Evolutionary conservation across 345 rosid species (phyloP), one percentile per base, ranked within the genome.

Genomic region (Corymbia maculata): DNA sequence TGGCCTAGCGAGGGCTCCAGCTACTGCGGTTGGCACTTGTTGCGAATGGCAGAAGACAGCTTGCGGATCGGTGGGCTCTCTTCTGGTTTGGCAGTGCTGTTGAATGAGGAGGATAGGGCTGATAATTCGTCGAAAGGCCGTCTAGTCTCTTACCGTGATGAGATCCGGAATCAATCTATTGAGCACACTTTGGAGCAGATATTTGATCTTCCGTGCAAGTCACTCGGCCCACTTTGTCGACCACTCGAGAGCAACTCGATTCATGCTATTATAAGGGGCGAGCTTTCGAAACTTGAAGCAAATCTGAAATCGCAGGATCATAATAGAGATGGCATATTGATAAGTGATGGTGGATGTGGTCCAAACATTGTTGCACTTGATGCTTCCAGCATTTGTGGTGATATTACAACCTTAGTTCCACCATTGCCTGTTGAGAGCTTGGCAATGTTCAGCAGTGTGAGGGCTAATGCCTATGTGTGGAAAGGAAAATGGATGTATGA

Each of bases 401-500:
- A 97, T 87, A 92, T 98, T 51, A 93, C 93, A 91, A 90, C 92
- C 44, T 86, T 94, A 57, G 95, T 95, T 91, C 93, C 93, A 4
- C 98, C 98, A 52, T 92, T 96, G 89, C 95, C 95, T 51, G 88
- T 98, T 32, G 99, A 98, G 95, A 97, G 99, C 93, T 89, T 96
- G 90, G 95, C 99, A 14, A 90, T 95, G 89, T 98, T 98, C 90
- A 97, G 99, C 88, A 96, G 99, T 28, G 92, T 90, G 59, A 96
- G 98, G 93, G 97, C 98, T 80, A 98, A 98, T 93, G 93, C 92
- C 87, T 94, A 93, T 92, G 95, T 95, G 87, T 97, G 99, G 99
- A 94, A 93, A 92, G 97, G 99, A 26, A 97, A 94, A 92, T 97
- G 99, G 99, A 96, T 97, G 99, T 97, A 96, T 90, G 99, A 97